Conservation (phyloP, 2,329 filamentous ascomycete species). For the Xylaria sp. region DNA sequence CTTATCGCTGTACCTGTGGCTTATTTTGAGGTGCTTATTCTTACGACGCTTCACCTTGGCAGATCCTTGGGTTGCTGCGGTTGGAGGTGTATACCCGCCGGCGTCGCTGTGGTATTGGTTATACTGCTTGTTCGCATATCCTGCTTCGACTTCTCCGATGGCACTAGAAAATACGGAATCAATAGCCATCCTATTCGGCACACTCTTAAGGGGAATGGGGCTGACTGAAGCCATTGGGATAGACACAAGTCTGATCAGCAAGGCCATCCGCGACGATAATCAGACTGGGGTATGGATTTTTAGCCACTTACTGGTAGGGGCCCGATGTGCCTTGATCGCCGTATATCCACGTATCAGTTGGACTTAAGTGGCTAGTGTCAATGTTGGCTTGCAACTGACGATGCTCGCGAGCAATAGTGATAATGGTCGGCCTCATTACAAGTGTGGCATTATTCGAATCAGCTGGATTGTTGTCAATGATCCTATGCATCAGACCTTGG, state of each 20-base stretch:
- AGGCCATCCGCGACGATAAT: neutral
- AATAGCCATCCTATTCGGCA: neutral
- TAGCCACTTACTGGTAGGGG: slow-evolving; percentile 14
- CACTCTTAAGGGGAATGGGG: neutral
- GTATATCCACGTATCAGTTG: slow-evolving; percentile 16
- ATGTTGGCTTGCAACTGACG: neutral
- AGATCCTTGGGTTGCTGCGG: slow-evolving; percentile 13
- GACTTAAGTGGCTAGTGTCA: neutral
- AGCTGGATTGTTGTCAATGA: neutral
- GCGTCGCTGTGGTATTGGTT: neutral
- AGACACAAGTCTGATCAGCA: neutral
- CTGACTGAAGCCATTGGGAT: neutral
- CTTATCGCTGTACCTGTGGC: neutral
- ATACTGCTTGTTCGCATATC: neutral
- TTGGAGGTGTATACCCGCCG: neutral
- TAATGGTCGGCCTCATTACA: neutral
- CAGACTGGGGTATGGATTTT: neutral
- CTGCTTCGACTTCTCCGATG: slow-evolving; percentile 4
- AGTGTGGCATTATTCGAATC: neutral
- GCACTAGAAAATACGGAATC: neutral
- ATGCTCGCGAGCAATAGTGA: slow-evolving; percentile 18
- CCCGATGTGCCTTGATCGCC: slow-evolving; percentile 9
- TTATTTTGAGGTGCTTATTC: neutral
- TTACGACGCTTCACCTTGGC: neutral
- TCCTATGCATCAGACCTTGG: neutral